Evolutionary conservation across 495 filamentous ascomycete genomes (phyloP).

Genomic region (Bathelium albidoporum): DNA sequence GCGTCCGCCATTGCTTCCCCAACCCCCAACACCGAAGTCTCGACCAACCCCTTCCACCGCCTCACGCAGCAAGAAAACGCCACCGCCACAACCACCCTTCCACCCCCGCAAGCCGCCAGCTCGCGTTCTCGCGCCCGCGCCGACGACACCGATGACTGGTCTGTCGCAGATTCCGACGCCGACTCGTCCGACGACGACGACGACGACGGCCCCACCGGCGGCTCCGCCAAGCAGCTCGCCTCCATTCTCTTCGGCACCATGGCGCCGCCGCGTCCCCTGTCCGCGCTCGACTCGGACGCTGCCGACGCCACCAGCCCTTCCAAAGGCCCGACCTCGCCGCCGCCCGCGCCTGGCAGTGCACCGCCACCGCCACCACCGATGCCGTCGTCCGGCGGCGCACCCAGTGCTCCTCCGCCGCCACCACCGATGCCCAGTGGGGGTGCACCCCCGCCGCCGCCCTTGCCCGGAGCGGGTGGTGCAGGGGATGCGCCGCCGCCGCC

Average conservation of each 20-base stretch:
- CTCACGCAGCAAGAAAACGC: slow-evolving; percentile 50
- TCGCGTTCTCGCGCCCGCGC: slow-evolving; percentile 46
- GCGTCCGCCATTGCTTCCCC: slow-evolving; percentile 30
- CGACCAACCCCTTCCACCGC: slow-evolving; percentile 95
- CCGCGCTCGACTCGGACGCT: slow-evolving; percentile 49
- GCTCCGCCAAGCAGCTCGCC: slow-evolving; percentile 81
- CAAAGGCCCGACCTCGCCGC: slow-evolving; percentile 24
- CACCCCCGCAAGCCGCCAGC: slow-evolving; percentile 22
- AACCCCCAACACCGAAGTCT: slow-evolving; percentile 40
- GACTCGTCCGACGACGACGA: slow-evolving; percentile 46
- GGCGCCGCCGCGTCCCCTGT: slow-evolving; percentile 83
- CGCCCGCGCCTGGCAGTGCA: slow-evolving; percentile 10
- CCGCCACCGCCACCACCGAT: slow-evolving; percentile 37
- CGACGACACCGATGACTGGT: slow-evolving; percentile 82
- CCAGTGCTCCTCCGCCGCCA: slow-evolving; percentile 40
- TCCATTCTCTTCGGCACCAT: slow-evolving; percentile 92
- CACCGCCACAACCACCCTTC: slow-evolving; percentile 18
- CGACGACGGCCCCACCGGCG: slow-evolving; percentile 62
- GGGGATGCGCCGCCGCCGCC: slow-evolving; percentile 41
- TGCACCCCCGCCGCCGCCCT: slow-evolving; percentile 36
- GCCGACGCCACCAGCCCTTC: background rate
- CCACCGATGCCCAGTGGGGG: slow-evolving; percentile 43
- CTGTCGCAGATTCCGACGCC: slow-evolving; percentile 66
- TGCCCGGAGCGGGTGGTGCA: slow-evolving; percentile 7
- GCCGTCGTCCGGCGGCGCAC: slow-evolving; percentile 23